Evolutionary conservation across 2,329 filamentous ascomycete species (phyloP).

Genomic region (Sporothrix curviconia): DNA sequence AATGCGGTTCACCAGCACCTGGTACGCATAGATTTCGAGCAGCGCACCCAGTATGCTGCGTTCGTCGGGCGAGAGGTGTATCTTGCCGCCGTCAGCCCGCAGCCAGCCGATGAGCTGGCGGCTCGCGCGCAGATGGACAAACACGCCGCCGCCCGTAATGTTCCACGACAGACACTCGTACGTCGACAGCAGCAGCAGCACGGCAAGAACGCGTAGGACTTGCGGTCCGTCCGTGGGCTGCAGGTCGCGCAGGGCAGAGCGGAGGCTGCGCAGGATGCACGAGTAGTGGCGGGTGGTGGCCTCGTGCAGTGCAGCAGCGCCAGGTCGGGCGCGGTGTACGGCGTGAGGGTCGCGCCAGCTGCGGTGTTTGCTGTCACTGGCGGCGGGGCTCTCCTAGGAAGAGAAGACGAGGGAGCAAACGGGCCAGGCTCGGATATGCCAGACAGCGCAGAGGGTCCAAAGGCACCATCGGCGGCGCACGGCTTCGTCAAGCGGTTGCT

Average conservation of each 20-base stretch:
- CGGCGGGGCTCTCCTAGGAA: too few species aligned
- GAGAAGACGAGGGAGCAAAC: too few species aligned
- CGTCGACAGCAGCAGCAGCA: constrained; percentile 16
- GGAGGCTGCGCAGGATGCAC: constrained; percentile 19
- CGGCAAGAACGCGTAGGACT: constrained; percentile 18
- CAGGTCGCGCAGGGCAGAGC: constrained; percentile 15
- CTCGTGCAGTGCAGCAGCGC: constrained; percentile 14
- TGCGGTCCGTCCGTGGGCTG: constrained; percentile 14
- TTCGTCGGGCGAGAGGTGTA: constrained; percentile 15
- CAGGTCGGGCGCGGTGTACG: neutral
- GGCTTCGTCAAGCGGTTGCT: constrained; percentile 11
- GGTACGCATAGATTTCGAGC: constrained; percentile 20
- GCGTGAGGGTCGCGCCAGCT: neutral
- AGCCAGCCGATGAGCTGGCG: constrained; percentile 22
- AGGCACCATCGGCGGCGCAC: neutral
- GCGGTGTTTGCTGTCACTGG: neutral
- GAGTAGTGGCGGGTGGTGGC: constrained; percentile 20
- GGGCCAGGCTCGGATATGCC: too few species aligned
- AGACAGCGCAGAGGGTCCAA: neutral
- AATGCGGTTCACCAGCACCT: constrained; percentile 17
- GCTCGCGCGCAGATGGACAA: constrained; percentile 20
- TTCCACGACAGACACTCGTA: constrained; percentile 20
- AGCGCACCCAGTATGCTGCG: constrained; percentile 16
- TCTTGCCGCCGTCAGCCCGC: constrained; percentile 21
- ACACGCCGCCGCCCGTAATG: constrained; percentile 17